phyloP scores from a whole-genome alignment of 768 basidiomycete genomes.

The Tricholoma bakamatsutake region DNA sequence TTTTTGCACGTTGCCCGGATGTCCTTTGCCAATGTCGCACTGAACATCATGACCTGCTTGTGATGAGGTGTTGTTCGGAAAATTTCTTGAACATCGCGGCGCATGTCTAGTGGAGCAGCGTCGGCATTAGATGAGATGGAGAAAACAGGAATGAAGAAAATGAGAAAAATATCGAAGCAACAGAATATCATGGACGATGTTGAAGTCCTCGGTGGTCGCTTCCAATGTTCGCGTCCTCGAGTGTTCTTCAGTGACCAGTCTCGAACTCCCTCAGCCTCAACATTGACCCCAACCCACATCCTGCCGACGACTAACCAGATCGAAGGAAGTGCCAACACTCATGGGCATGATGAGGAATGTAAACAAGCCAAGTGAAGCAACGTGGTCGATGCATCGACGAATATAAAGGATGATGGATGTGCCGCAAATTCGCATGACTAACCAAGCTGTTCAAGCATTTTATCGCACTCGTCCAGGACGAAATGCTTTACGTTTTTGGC shows the following conservation, averaged over 20 bases:
- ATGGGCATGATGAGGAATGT: slow-evolving; percentile 30
- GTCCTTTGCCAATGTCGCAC: slow-evolving; percentile 95
- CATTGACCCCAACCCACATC: slow-evolving; percentile 32
- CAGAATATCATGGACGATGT: slow-evolving; percentile 18
- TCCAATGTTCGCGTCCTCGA: slow-evolving; percentile 28
- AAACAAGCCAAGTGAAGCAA: slow-evolving; percentile 36
- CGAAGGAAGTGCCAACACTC: slow-evolving; percentile 31
- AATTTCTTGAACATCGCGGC: slow-evolving; percentile 99
- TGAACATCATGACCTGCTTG: slow-evolving; percentile 99
- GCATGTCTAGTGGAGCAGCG: slow-evolving; percentile 92
- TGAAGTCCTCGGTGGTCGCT: slow-evolving; percentile 31
- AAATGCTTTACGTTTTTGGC: slow-evolving; percentile 98
- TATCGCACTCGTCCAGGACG: slow-evolving; percentile 99
- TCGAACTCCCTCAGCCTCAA: slow-evolving; percentile 23
- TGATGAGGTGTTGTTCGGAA: slow-evolving; percentile 98
- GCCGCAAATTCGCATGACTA: slow-evolving; percentile 88
- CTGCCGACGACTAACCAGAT: slow-evolving; percentile 33
- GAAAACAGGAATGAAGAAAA: slow-evolving; percentile 48
- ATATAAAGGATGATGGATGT: slow-evolving; percentile 47
- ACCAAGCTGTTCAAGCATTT: slow-evolving; percentile 99
- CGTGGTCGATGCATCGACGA: slow-evolving; percentile 38
- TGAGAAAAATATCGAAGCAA: slow-evolving; percentile 32
- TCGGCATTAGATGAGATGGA: slow-evolving; percentile 60
- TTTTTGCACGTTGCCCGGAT: slow-evolving; percentile 98
- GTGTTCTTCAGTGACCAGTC: slow-evolving; percentile 23